Conservation (phyloP, 2,329 filamentous ascomycete species). For the Penicillium sp. region DNA sequence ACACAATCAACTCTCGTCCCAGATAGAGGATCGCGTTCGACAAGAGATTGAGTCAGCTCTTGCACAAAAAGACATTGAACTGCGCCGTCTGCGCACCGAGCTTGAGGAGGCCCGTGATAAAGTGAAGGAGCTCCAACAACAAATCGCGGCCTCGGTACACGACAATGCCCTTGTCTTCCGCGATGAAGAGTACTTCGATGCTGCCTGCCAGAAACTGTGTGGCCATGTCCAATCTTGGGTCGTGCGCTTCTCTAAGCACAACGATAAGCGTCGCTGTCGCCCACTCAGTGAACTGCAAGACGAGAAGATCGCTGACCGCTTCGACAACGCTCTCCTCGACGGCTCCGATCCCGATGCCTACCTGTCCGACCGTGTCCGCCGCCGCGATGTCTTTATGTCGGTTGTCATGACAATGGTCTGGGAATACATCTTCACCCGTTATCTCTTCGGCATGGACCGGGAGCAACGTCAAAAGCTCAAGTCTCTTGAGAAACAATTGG, state of each 20-base stretch:
- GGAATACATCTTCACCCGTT: constrained; percentile 96
- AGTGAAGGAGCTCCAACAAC: constrained; percentile 51
- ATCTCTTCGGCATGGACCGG: constrained; percentile 96
- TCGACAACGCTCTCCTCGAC: constrained; percentile 90
- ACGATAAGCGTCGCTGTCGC: constrained; percentile 79
- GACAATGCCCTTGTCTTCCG: constrained; percentile 70
- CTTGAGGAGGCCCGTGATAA: constrained; percentile 61
- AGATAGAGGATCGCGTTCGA: constrained; percentile 54
- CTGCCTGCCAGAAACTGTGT: constrained; percentile 85
- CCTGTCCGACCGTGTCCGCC: constrained; percentile 74
- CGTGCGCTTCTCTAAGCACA: constrained; percentile 93
- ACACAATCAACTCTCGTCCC: constrained; percentile 54
- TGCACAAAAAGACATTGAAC: constrained; percentile 75
- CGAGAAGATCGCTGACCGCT: constrained; percentile 83
- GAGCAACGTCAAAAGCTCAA: constrained; percentile 98
- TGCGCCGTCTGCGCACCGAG: constrained; percentile 66
- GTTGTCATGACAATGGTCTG: constrained; percentile 99
- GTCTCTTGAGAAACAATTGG: constrained; percentile 80
- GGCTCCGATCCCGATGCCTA: constrained; percentile 86
- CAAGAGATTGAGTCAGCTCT: constrained; percentile 57
- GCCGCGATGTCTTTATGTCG: constrained; percentile 94
- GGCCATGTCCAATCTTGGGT: constrained; percentile 97
- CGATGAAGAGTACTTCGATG: constrained; percentile 93
- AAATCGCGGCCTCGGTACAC: constrained; percentile 50
- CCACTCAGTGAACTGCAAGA: constrained; percentile 75